Evolutionary conservation across 75 land plant species (phyloP).

Genomic region (Cryptomeria japonica): DNA sequence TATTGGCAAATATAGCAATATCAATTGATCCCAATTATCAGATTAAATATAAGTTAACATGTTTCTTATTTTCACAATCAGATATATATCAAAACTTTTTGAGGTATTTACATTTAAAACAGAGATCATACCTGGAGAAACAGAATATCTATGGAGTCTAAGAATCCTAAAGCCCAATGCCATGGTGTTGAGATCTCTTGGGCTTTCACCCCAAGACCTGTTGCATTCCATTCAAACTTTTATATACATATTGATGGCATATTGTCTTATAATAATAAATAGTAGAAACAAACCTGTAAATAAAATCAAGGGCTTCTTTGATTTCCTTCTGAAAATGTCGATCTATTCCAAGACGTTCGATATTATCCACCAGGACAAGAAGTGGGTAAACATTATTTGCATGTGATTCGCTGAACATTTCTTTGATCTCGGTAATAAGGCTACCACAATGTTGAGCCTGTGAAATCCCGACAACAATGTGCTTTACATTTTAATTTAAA

Average conservation of each 20-base stretch:
- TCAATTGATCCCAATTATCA: too few relatives aligned
- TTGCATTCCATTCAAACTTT: neutral
- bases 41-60: too few relatives aligned
- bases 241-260: neutral
- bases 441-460: neutral
- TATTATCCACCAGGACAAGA: conserved; percentile 45
- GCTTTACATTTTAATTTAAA: too few relatives aligned
- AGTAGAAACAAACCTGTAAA: conserved; percentile 15
- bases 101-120: too few relatives aligned
- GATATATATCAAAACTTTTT: too few relatives aligned
- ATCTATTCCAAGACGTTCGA: conserved; percentile 40
- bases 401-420: conserved; percentile 12
- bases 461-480: neutral
- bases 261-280: neutral
- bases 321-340: conserved; percentile 24
- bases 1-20: too few relatives aligned
- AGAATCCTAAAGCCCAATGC: neutral
- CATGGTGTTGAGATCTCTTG: neutral
- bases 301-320: conserved; percentile 16
- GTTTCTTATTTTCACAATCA: too few relatives aligned
- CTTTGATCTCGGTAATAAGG: neutral
- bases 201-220: too few relatives aligned
- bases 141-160: neutral
- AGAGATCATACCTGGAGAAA: too few relatives aligned
- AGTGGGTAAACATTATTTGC: conserved; percentile 70